Percentiles rank a stretch among this genome's conserved stretches.
These are phyloP conservation scores for Beauveria asiatica DNA, from an alignment of 2,329 filamentous ascomycete species.

Conservation along the genomic window DNA sequence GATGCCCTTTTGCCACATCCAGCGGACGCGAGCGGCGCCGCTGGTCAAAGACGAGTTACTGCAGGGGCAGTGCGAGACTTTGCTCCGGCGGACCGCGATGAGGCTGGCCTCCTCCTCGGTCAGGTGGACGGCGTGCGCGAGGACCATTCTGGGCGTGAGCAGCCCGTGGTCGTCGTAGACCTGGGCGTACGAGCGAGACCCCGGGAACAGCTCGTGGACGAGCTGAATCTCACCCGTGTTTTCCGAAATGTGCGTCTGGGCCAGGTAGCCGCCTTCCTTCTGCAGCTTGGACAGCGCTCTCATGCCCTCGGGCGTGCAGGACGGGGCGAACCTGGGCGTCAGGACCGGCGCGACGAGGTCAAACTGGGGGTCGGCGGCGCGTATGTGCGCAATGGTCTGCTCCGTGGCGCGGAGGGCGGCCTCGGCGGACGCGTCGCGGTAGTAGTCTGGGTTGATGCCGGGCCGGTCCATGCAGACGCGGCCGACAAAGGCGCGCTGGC, in stretches of 20 bases:
- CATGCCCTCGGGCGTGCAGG: slow-evolving; percentile 54
- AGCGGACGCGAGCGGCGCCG: slow-evolving; percentile 67
- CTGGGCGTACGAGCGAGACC: slow-evolving; percentile 54
- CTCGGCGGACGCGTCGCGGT: slow-evolving; percentile 62
- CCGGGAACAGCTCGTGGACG: slow-evolving; percentile 62
- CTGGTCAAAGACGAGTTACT: slow-evolving; percentile 77
- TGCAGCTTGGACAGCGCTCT: slow-evolving; percentile 56
- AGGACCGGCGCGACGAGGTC: slow-evolving; percentile 68
- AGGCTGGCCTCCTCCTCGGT: slow-evolving; percentile 55
- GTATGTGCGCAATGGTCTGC: slow-evolving; percentile 57
- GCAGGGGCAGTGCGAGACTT: slow-evolving; percentile 78
- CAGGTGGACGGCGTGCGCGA: slow-evolving; percentile 81
- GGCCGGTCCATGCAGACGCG: slow-evolving; percentile 87
- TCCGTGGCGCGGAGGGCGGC: slow-evolving; percentile 48
- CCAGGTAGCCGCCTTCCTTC: slow-evolving; percentile 50
- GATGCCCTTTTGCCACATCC: slow-evolving; percentile 65
- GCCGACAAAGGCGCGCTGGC: slow-evolving; percentile 86
- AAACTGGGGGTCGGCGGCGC: slow-evolving; percentile 54
- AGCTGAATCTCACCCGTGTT: slow-evolving; percentile 66
- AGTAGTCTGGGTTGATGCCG: slow-evolving; percentile 61
- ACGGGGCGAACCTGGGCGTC: slow-evolving; percentile 62
- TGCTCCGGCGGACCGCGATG: slow-evolving; percentile 51
- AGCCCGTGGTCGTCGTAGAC: slow-evolving; percentile 72
- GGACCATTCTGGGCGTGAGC: slow-evolving; percentile 63
- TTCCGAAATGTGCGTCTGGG: slow-evolving; percentile 88